Base-by-base conservation (phyloP, 345 rosid genomes). In the Ailanthus altissimus region DNA sequence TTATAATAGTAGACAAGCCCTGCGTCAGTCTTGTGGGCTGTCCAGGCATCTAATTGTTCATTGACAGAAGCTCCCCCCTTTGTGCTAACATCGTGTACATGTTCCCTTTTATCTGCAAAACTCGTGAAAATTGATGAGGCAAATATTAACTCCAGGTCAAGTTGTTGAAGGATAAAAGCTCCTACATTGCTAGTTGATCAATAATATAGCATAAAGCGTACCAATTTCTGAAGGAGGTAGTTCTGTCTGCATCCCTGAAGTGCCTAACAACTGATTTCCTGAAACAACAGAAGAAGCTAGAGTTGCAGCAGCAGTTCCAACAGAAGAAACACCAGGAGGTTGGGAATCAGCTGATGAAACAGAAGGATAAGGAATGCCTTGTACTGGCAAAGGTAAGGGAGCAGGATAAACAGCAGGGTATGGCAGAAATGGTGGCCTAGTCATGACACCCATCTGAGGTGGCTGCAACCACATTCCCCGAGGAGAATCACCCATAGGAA, bases 1-100 rank as follows among this genome's bases (percentile, higher is more conserved):
- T 96, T 96, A 77, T 93, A 96, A 79, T 96, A 96, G 84, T 96
- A 96, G 72, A 89, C 84, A 79, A 84, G 47, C 82, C 95, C 99
- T 0, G 90, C 70, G 23, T 90, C 98, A 42, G 97, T 84, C 90
- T 86, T 96, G 86, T 93, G 97, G 58, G 95, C 97, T 65, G 99
- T 96, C 99, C 99, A 96, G 69, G 87, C 83, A 84, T 94, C 91
- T 36, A 80, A 59, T 47, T 84, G 87, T 69, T 86, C 91, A 67
- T 56, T 85, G 59, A 68, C 71, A 46, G 89, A 56, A 68, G 77
- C 70, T 78, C 79, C 84, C 66, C 57, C 81, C 80, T 58, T 84
- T 23, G 79, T 65, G 74, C 67, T 73, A 64, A 63, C 84, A 46
- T 79, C 87, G 78, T 90, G 87, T 51, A 63, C 72, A 70, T 75